Evolutionary conservation across 768 basidiomycete species (phyloP).

Genomic region (Boletus insuetus): DNA sequence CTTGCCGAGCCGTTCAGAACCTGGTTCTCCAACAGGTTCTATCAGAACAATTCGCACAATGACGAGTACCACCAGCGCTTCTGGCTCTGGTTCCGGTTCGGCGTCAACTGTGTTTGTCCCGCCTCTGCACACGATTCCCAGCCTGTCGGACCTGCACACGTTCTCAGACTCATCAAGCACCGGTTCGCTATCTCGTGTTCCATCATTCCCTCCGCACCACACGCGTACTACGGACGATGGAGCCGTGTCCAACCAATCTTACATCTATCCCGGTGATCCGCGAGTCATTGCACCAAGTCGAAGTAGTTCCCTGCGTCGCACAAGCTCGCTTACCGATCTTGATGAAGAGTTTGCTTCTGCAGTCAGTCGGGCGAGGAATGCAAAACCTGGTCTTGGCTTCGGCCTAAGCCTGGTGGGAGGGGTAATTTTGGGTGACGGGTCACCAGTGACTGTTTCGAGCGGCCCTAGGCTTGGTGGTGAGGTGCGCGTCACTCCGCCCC

Average conservation of each 20-base stretch:
- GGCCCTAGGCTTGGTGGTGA: constrained; percentile 47
- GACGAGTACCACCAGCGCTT: constrained; percentile 39
- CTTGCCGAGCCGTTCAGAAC: constrained; percentile 43
- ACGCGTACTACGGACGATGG: constrained; percentile 72
- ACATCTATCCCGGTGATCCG: constrained; percentile 69
- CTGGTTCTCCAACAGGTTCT: constrained; percentile 50
- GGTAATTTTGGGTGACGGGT: constrained; percentile 46
- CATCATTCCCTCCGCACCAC: constrained; percentile 56
- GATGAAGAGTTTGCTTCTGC: constrained; percentile 54
- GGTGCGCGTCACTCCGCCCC: constrained; percentile 46
- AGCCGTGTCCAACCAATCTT: constrained; percentile 61
- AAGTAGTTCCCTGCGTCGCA: constrained; percentile 55
- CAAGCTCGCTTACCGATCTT: constrained; percentile 78
- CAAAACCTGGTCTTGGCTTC: constrained; percentile 43
- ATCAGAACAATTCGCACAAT: constrained; percentile 70
- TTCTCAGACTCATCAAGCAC: constrained; percentile 42
- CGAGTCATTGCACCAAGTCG: constrained; percentile 70
- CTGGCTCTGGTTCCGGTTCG: constrained; percentile 47
- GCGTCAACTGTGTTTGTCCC: constrained; percentile 77
- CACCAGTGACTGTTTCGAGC: constrained; percentile 72
- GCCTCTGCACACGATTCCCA: constrained; percentile 66
- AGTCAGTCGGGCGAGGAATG: constrained; percentile 39
- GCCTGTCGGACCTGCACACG: constrained; percentile 61
- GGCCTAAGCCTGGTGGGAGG: constrained; percentile 42
- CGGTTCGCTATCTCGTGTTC: constrained; percentile 38